Conservation (phyloP, 768 basidiomycete genomes). For the Erythrobasidium yunnanense region DNA sequence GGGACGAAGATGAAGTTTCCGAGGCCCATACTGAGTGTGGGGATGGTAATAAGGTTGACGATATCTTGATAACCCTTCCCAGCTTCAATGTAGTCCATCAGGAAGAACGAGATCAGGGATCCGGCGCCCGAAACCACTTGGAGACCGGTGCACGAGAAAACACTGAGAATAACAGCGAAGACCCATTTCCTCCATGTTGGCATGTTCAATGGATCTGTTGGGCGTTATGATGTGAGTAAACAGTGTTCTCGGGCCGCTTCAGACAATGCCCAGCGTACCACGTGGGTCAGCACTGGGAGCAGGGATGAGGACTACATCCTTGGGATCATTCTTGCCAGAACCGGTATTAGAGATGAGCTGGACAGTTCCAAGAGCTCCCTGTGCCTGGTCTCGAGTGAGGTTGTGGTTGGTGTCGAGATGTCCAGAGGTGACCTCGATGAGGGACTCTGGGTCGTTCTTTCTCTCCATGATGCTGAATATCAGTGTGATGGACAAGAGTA, state of each 20-base stretch:
- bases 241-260: background rate
- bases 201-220: background rate
- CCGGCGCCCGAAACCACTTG: background rate
- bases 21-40: background rate
- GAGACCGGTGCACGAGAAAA: background rate
- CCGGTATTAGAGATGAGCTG: no score
- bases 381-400: no score
- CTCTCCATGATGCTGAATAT: no score
- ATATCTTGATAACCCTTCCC: background rate
- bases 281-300: background rate
- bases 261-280: background rate
- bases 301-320: background rate
- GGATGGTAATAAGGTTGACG: background rate
- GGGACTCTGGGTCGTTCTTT: no score
- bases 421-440: no score
- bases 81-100: background rate
- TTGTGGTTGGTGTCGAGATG: no score
- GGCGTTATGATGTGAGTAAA: background rate
- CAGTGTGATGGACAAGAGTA: no score
- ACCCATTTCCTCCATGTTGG: background rate
- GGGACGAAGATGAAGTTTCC: background rate
- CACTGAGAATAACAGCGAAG: background rate
- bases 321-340: no score
- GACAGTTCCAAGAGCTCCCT: no score
- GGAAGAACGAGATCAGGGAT: background rate